Evolutionary conservation across 202 grass and related monocot genomes (phyloP), one percentile per base, ranked within the genome.

Genomic region (Setaria viridis): DNA sequence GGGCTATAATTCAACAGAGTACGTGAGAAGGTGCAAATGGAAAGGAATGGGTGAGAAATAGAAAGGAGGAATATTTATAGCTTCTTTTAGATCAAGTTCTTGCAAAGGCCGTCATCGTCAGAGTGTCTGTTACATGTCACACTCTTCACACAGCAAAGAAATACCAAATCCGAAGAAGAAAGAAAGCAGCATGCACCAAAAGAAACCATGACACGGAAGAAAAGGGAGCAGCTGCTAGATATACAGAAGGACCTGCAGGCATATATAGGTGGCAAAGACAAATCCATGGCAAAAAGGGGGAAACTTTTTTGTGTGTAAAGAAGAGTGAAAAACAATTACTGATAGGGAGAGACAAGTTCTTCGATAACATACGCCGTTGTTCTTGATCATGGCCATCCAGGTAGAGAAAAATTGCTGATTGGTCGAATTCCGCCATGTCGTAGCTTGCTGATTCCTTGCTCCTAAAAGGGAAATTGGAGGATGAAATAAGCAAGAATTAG

Each of bases 351-450:
- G 29, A 29, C 4, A 67, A 17, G 11, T 21, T 21, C 25, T 39
- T 54, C 1, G 56, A 20, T 50, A 62, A 86, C 81, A 29, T 87
- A 94, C 90, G 90, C 78, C 86, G 83, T 83, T 97, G 88, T 82
- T 92, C 94, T 84, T 94, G 88, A 87, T 94, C 95, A 37, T 94
- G 86, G 29, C 88, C 87, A 50, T 97, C 92, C 54, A 97, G 76
- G 82, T 91, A 97, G 66, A 92, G 86, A 48, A 97, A 94, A 63
- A 97, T 49, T 33, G 90, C 70, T 10, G 92, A 83, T 62, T 87
- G 92, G 89, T 97, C 95, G 55, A 91, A 85, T 59, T 94, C 95
- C n/a, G 67, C 86, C 84, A 94, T 89, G 73, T 95, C 93, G 84
- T 98, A 95, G 73, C 66, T 86, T 17, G 57, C 91, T 20, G 83